Base-by-base conservation (phyloP, 306 rosid genomes). In the Gastrolobium villosum region DNA sequence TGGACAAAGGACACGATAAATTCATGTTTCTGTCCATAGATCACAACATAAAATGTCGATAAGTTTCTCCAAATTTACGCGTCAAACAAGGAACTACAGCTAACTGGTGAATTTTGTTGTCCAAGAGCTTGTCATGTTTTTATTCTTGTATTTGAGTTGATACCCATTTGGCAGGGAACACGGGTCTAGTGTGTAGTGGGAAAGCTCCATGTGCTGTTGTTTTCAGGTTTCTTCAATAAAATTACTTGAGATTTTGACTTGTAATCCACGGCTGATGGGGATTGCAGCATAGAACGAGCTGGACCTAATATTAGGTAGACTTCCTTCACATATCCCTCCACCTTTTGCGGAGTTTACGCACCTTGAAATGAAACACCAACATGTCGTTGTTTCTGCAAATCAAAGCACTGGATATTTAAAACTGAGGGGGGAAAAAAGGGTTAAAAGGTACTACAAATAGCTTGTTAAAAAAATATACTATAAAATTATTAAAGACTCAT, bases 131-230 rank as follows among this genome's bases (percentile, higher is more conserved):
- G 74, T 67, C 64, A 2, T 78, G 1, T 50, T 43, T 5, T 66
- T 56, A 15, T 48, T 13, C 10, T 56, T 82, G 45, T 62, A 40
- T 31, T 50, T 72, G 39, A 73, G 52, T 40, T 59, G 35, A 36
- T 11, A 37, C 52, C 55, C 78, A n/a, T 44, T 60, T 81, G 59
- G 36, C 54, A 40, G 85, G 77, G 66, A 30, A 59, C 81, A 49
- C 0, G 5, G 77, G 81, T 60, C 60, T 26, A 13, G 53, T 76
- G 45, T 32, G n/a, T 26, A 11, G 64, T 45, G 35, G 28, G 55
- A 54, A 8, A 37, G 34, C n/a, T 62, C 28, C 53, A 36, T 28
- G 43, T 60, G 36, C 1, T 68, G 75, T 53, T 83, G 41, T 79
- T 79, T 61, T 76, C 82, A 34, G 10, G 6, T 52, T 54, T 54